phyloP scores from a whole-genome alignment of 768 basidiomycete genomes.

The Suillus ampliporus region DNA sequence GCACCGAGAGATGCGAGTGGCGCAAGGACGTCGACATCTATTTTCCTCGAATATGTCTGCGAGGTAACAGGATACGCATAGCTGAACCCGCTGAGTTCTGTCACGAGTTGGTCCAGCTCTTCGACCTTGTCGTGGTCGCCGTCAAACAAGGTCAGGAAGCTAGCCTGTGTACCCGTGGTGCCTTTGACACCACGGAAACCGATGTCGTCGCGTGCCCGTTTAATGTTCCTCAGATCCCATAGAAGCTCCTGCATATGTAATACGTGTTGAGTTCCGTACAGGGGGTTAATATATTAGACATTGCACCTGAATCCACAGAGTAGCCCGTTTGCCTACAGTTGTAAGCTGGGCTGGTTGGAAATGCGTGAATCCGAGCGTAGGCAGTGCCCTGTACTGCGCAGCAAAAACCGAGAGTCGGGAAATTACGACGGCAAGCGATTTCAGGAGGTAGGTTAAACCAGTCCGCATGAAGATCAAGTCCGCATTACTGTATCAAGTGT shows the following conservation, averaged over 20 bases:
- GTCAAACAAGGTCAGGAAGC: constrained; percentile 92
- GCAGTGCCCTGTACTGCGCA: constrained; percentile 81
- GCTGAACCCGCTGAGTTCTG: constrained; percentile 88
- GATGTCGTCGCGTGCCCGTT: constrained; percentile 86
- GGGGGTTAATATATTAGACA: not conserved
- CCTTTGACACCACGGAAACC: constrained; percentile 99
- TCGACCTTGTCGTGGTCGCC: constrained; percentile 97
- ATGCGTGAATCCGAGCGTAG: constrained; percentile 97
- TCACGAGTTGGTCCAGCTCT: constrained; percentile 86
- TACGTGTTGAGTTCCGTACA: not conserved
- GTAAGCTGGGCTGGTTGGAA: constrained; percentile 99
- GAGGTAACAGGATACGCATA: constrained; percentile 98
- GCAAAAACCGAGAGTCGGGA: constrained; percentile 88
- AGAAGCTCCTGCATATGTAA: constrained; percentile 70
- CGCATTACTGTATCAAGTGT: constrained; percentile 72
- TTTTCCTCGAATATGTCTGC: constrained; percentile 98
- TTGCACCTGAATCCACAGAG: constrained; percentile 90
- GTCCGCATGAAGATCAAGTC: constrained; percentile 96
- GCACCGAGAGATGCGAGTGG: constrained; percentile 91
- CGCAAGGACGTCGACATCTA: constrained; percentile 91
- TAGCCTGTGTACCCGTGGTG: constrained; percentile 98
- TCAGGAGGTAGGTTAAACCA: constrained; percentile 82
- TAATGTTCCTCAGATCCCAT: constrained; percentile 95
- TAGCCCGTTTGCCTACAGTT: constrained; percentile 96
- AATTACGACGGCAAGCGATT: constrained; percentile 89